Evolutionary conservation across 805 yeast species (phyloP).

Genomic region (fission yeast (Schizosaccharomyces pombe)): ASM294v3 CU329670.1:4212501-4213000

Average conservation of each 20-base stretch:
- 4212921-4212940: conserved; percentile 72
- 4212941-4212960: conserved; percentile 71
- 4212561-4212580: no score
- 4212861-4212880: conserved; percentile 72
- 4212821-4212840: conserved; percentile 74
- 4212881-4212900: conserved; percentile 82
- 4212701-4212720: background rate
- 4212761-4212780: conserved; percentile 75
- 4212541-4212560: no score
- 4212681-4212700: background rate
- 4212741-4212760: conserved; percentile 72
- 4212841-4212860: conserved; percentile 27
- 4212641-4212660: no score
- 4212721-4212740: conserved; percentile 6
- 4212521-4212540: no score
- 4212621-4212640: no score
- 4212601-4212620: no score
- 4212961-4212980: conserved; percentile 57
- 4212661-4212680: no score
- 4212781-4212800: conserved; percentile 53
- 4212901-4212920: conserved; percentile 77
- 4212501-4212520: no score
- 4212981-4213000: conserved; percentile 67
- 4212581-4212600: no score
- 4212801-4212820: conserved; percentile 60